Percentiles rank a stretch among this genome's conserved stretches.
These are phyloP conservation scores for Calamus simplicifolius DNA, from an alignment of 176 grass and related monocot species.

Conservation along the genomic window DNA sequence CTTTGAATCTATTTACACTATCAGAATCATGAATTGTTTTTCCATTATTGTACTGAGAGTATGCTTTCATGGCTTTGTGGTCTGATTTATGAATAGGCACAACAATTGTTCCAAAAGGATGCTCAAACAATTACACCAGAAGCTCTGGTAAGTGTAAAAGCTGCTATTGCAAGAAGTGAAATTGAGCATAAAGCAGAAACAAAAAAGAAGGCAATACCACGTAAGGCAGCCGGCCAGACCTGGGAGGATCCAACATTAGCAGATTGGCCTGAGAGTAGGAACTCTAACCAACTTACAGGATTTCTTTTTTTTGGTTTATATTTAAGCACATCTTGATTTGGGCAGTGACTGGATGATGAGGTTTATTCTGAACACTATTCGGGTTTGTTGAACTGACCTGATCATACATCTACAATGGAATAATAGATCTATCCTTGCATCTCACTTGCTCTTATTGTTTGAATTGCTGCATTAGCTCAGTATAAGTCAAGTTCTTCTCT, in stretches of 20 bases:
- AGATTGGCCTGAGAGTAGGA: slow-evolving; percentile 84
- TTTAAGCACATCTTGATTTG: background rate
- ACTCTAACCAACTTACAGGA: background rate
- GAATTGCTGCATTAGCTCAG: slow-evolving; percentile 23
- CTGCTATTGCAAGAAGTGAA: slow-evolving; percentile 42
- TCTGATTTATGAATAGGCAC: slow-evolving; percentile 20
- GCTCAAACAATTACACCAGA: slow-evolving; percentile 47
- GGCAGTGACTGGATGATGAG: background rate
- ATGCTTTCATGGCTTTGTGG: no score
- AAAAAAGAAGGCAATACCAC: slow-evolving; percentile 54
- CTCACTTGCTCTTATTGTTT: no score
- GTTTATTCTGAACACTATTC: no score
- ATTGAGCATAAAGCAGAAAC: slow-evolving; percentile 39
- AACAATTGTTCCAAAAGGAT: slow-evolving; percentile 62
- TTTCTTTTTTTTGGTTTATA: slow-evolving; percentile 1
- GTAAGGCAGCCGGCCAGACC: slow-evolving; percentile 71
- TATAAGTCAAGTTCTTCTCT: background rate
- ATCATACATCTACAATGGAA: no score
- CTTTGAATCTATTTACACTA: no score
- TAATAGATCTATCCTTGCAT: no score
- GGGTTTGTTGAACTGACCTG: no score
- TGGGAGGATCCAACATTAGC: slow-evolving; percentile 73
- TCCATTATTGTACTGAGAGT: no score
- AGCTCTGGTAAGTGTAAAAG: slow-evolving; percentile 58
- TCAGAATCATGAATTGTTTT: no score